phyloP scores from a whole-genome alignment of 2,329 filamentous ascomycete genomes.

The Colletotrichum sp. region DNA sequence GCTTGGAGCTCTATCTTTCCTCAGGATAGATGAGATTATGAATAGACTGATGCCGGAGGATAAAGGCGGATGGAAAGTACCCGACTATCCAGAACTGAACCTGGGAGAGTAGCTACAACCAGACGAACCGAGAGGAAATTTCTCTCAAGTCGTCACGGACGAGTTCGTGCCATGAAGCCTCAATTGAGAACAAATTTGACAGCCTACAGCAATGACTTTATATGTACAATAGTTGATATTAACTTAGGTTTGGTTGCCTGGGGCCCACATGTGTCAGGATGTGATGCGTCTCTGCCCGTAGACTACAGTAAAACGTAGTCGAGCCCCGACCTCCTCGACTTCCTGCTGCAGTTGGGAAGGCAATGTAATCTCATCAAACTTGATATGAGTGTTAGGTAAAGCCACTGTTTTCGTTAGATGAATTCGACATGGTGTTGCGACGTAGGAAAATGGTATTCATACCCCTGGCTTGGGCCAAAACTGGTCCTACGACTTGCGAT shows the following conservation, averaged over 20 bases:
- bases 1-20: not conserved
- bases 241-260: not conserved
- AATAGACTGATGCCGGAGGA: not conserved
- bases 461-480: not conserved
- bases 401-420: not conserved
- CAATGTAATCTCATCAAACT: not conserved
- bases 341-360: not conserved
- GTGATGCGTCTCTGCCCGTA: not conserved
- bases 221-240: not conserved
- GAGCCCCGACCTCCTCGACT: not conserved
- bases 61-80: not conserved
- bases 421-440: not conserved
- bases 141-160: not conserved
- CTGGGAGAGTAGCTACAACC: not conserved
- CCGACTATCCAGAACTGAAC: not conserved
- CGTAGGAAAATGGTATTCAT: not conserved
- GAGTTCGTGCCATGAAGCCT: not conserved
- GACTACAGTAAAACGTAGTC: not conserved
- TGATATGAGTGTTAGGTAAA: not conserved
- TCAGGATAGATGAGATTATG: not conserved
- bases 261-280: not conserved
- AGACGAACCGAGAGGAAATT: not conserved
- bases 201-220: not conserved
- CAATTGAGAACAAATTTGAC: not conserved
- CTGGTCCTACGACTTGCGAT: not conserved